Conservation (phyloP, 192 early-diverging fungal genomes). For the Funneliformis geosporum region DNA sequence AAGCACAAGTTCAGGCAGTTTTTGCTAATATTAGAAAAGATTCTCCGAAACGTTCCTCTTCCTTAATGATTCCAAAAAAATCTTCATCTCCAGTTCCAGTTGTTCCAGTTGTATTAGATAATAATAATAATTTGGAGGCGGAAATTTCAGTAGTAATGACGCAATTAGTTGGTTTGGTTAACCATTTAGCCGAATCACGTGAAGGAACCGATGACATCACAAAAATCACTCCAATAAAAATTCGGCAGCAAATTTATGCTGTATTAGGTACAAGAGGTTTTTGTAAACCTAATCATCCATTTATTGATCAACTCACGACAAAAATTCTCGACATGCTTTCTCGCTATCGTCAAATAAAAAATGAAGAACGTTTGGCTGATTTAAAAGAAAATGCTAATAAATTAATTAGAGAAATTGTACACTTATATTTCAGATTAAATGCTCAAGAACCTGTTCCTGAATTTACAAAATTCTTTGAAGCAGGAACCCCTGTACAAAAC, state of each 20-base stretch:
- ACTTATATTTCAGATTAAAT: constrained; percentile 28
- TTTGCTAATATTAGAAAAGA: background rate
- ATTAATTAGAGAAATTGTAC: constrained; percentile 1
- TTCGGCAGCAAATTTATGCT: constrained; percentile 31
- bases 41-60: background rate
- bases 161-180: background rate
- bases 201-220: constrained; percentile 22
- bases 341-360: constrained; percentile 11
- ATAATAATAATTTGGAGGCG: constrained; percentile 6
- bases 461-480: constrained; percentile 13
- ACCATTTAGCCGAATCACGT: constrained; percentile 3
- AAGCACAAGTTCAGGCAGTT: background rate
- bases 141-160: background rate
- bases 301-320: constrained; percentile 10
- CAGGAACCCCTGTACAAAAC: background rate
- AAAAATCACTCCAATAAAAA: constrained; percentile 20
- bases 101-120: background rate
- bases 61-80: background rate
- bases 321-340: background rate
- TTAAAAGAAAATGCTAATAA: background rate
- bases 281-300: constrained; percentile 22
- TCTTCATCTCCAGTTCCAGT: background rate
- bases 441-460: constrained; percentile 33
- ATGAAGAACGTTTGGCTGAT: background rate
- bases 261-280: constrained; percentile 28